phyloP scores from a whole-genome alignment of 805 yeast genomes.

The Wickerhamomyces pijperi region DNA sequence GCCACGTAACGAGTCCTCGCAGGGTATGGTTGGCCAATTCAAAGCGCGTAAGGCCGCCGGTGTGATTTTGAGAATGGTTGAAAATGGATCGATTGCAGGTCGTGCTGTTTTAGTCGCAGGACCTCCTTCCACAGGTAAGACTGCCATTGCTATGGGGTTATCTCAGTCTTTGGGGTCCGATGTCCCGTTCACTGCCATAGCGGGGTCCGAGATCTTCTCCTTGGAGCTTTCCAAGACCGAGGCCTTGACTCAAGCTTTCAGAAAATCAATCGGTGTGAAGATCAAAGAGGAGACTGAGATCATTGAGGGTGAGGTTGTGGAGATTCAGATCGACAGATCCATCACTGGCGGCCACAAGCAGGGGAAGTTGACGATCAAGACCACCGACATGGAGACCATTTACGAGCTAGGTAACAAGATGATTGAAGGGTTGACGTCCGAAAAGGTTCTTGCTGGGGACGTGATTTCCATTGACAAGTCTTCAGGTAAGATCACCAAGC shows the following conservation, averaged over 20 bases:
- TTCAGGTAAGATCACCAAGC: slow-evolving; percentile 83
- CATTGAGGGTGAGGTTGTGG: slow-evolving; percentile 98
- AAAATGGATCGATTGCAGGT: slow-evolving; percentile 92
- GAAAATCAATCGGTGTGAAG: slow-evolving; percentile 90
- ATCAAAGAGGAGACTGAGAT: slow-evolving; percentile 96
- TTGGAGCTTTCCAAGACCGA: slow-evolving; percentile 92
- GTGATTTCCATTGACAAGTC: slow-evolving; percentile 93
- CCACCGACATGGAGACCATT: slow-evolving; percentile 97
- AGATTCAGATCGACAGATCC: slow-evolving; percentile 86
- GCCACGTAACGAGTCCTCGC: slow-evolving; percentile 57
- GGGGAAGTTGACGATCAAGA: slow-evolving; percentile 92
- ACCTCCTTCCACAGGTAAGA: slow-evolving; percentile 97
- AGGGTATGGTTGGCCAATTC: slow-evolving; percentile 96
- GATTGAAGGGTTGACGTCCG: slow-evolving; percentile 90
- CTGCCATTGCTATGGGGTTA: slow-evolving; percentile 94
- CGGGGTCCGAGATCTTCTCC: slow-evolving; percentile 89
- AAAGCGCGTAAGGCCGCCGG: slow-evolving; percentile 97
- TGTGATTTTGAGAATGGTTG: slow-evolving; percentile 83
- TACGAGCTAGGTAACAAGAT: slow-evolving; percentile 90
- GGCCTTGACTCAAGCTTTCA: slow-evolving; percentile 90
- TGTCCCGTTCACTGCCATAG: slow-evolving; percentile 92
- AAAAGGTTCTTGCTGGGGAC: slow-evolving; percentile 94
- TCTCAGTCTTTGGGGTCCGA: slow-evolving; percentile 54
- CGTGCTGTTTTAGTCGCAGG: slow-evolving; percentile 94
- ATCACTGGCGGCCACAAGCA: slow-evolving; percentile 97